Base-by-base conservation (phyloP, 2,329 filamentous ascomycete genomes). In the Aspergillus amoenus region DNA sequence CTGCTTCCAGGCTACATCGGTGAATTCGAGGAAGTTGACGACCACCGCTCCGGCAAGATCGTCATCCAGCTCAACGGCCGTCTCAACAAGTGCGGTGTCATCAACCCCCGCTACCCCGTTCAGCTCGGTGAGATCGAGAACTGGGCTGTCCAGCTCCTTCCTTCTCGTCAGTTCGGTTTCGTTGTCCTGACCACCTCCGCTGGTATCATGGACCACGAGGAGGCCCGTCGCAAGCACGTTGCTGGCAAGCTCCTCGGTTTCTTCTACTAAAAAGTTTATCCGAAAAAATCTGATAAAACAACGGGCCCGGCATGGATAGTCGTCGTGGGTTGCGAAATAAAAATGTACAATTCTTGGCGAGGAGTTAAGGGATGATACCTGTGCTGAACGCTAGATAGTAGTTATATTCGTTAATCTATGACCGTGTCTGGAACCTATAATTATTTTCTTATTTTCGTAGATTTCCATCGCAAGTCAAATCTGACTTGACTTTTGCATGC, bases 191-290 rank as follows among this genome's bases (percentile, higher is more conserved):
- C 94, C 80, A 99, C 94, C 82, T 97, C 93, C 61, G 92, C 94
- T 66, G 94, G 94, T 80, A 99, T 99, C 81, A 97, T 99, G 93
- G 94, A 99, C 85, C 94, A 99, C 85, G 94, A 99, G 86, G 94
- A 99, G 88, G 94, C 94, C 70, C 86, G 94, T 78, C 87, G 94
- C 81, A 97, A 97, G 88, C 94, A 99, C 85, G 94, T 97, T 77
- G 88, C 93, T 71, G 94, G 94, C 82, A 99, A 99, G 88, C 91
- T 99, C 82, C 91, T 97, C 73, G 94, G 94, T 74, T 99, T 97
- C 89, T 97, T 97, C 87, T 97, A 97, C 87, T 97, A 94, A 65
- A 47, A 63, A 57, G 58, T 62, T 61, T 55, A 40, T 60, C 67
- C 24, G 8, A 27, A 30, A 11, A 56, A 37, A 43, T 5, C 27